Evolutionary conservation across 495 filamentous ascomycete species (phyloP).

Genomic region (Staphylotrichum tortipilum): DNA sequence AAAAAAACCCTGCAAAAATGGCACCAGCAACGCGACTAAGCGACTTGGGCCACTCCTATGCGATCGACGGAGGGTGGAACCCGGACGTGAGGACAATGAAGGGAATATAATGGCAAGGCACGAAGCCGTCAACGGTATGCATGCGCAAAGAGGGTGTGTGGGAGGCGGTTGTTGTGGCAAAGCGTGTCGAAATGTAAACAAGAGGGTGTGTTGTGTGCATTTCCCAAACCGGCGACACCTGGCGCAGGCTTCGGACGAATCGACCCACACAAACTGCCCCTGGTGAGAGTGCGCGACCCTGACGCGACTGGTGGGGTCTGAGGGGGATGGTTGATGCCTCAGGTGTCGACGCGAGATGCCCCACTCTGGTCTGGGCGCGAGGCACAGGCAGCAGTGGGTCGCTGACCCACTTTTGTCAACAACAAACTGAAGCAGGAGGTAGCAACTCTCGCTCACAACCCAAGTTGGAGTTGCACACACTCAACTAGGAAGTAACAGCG

Average conservation of each 20-base stretch:
- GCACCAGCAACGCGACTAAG: not conserved
- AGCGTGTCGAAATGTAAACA: slow-evolving; percentile 6
- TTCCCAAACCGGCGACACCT: slow-evolving; percentile 1
- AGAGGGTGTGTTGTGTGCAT: slow-evolving; percentile 9
- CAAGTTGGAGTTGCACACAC: no score
- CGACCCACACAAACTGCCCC: no score
- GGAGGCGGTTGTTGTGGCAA: slow-evolving; percentile 2
- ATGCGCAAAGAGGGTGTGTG: not conserved
- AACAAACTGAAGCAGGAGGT: not conserved
- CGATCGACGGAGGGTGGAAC: no score
- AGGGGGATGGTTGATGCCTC: not conserved
- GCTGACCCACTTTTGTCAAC: not conserved
- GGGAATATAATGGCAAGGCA: no score
- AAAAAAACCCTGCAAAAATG: not conserved
- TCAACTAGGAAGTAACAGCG: no score
- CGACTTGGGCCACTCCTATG: no score
- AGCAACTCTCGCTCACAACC: not conserved
- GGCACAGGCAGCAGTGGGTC: not conserved
- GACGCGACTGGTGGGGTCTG: not conserved
- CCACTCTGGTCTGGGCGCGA: not conserved
- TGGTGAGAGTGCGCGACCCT: not conserved
- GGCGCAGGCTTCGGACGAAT: no score
- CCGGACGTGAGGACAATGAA: no score
- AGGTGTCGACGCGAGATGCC: not conserved
- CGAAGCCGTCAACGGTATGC: not conserved